Base-by-base conservation (phyloP, 495 filamentous ascomycete species). In the Daldinia loculata region DNA sequence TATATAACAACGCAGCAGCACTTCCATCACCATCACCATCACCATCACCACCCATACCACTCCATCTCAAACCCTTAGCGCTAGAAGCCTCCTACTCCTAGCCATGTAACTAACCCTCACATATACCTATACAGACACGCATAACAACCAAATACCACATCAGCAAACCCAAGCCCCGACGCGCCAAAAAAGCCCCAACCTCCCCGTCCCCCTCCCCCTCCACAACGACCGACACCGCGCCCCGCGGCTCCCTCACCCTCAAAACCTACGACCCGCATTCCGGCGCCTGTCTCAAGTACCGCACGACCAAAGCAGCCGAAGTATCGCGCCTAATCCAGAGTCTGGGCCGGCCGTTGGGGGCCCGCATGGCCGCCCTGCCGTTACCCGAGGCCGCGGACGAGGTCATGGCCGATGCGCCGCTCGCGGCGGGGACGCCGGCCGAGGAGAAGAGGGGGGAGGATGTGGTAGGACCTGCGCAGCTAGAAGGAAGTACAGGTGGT, bases 211-310 rank as follows among this genome's bases (percentile, higher is more conserved):
- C 27, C 2, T 9, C 27, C 39, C 38, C 80, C 6, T 26, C 78
- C 60, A 22, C 80, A 70, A 57, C 69, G 9, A 22, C 52, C 8
- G 9, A 6, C 6, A 22, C 53, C 71, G 66, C 77, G 61, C 80
- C 76, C 9, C 77, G 89, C 70, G 93, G 91, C 67, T 85, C 84
- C 26, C 88, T 99, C 29, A 90, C 86, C 0, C 84, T 98, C 30
- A 98, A 97, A 82, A 97, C 94, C 15, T 99, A 88, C 84, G 93
- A 97, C 79, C 92, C 95, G 0, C 79, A 79, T 29, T 89, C 90
- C 12, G 95, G 95, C 69, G 87, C 88, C 53, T 89, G 90, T 61
- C 87, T 99, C 36, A 97, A 97, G 80, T 99, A 97, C 82, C 86
- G 87, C 75, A 97, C 95, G 17, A 89, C 91, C 78, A 97, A 96